These are phyloP conservation scores for Penicillium sp. DNA, from an alignment of 2,329 filamentous ascomycete genomes.

Conservation along the genomic window DNA sequence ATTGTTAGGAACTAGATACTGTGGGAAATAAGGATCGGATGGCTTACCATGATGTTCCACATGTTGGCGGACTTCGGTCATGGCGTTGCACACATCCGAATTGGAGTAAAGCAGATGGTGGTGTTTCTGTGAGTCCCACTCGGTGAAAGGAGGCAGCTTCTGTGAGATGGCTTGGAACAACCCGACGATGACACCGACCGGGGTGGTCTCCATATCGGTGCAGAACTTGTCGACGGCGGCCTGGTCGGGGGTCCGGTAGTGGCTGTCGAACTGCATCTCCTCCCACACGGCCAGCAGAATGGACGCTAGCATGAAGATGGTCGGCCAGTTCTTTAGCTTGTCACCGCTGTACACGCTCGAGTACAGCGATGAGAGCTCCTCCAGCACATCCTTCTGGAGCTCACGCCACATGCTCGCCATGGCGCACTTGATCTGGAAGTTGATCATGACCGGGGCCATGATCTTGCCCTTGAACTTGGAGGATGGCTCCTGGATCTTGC, in stretches of 20 bases:
- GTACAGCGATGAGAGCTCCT: slow-evolving; percentile 88
- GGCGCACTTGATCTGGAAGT: slow-evolving; percentile 98
- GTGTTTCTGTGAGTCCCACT: slow-evolving; percentile 92
- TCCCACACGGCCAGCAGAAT: slow-evolving; percentile 95
- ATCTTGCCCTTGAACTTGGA: slow-evolving; percentile 89
- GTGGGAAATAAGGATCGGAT: slow-evolving; percentile 13
- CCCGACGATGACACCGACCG: slow-evolving; percentile 92
- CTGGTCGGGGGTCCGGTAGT: slow-evolving; percentile 86
- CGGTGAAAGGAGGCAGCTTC: slow-evolving; percentile 85
- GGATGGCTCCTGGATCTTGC: slow-evolving; percentile 79
- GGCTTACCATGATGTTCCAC: slow-evolving; percentile 86
- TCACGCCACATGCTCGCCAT: slow-evolving; percentile 98
- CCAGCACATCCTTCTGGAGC: slow-evolving; percentile 90
- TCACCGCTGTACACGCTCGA: slow-evolving; percentile 98
- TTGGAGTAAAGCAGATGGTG: slow-evolving; percentile 90
- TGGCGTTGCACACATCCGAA: slow-evolving; percentile 83
- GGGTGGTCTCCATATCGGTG: slow-evolving; percentile 91
- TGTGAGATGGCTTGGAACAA: slow-evolving; percentile 97
- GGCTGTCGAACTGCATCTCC: slow-evolving; percentile 97
- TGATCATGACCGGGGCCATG: slow-evolving; percentile 96
- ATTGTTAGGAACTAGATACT: slow-evolving; percentile 42
- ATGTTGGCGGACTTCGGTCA: slow-evolving; percentile 92
- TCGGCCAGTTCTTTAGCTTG: slow-evolving; percentile 98
- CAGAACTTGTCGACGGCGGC: slow-evolving; percentile 90
- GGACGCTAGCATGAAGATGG: slow-evolving; percentile 94